These are phyloP conservation scores for Aureobasidium leucospermi DNA, from an alignment of 2,329 filamentous ascomycete genomes.

Conservation along the genomic window DNA sequence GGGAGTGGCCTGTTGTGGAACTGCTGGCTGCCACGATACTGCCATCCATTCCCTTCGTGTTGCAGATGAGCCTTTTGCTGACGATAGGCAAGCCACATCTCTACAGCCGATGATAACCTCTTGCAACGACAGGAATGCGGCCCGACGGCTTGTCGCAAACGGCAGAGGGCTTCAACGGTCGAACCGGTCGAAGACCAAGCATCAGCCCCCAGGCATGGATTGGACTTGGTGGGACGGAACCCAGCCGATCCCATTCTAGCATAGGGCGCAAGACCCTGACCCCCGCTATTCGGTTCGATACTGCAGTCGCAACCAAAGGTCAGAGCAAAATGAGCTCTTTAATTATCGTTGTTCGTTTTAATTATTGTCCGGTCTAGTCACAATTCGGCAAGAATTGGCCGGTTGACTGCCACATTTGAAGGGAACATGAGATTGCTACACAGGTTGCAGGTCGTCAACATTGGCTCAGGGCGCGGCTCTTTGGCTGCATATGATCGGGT, in stretches of 20 bases:
- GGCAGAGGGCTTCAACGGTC: slow-evolving; percentile 7
- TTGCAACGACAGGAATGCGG: slow-evolving; percentile 8
- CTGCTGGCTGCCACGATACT: not conserved
- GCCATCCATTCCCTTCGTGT: not conserved
- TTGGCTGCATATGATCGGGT: not conserved
- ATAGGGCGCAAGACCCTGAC: slow-evolving; percentile 12
- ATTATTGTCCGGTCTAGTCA: slow-evolving; percentile 3
- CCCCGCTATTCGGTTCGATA: slow-evolving; percentile 9
- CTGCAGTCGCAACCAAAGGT: not conserved
- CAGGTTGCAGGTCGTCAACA: not conserved
- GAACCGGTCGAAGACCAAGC: slow-evolving; percentile 9
- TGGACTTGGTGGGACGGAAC: slow-evolving; percentile 6
- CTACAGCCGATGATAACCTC: slow-evolving; percentile 7
- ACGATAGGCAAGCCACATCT: not conserved
- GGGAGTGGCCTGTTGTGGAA: not conserved
- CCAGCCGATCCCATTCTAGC: slow-evolving; percentile 10
- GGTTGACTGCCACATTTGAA: not conserved
- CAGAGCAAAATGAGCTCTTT: slow-evolving; percentile 6
- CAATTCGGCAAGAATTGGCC: not conserved
- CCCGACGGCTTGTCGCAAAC: slow-evolving; percentile 10
- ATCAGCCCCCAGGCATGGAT: not conserved
- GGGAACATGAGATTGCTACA: not conserved
- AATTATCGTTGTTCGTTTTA: slow-evolving; percentile 11
- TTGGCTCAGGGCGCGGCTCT: not conserved
- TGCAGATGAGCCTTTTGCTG: not conserved